A percentile compares a stretch with the other conserved stretches of the same genome.
Evolutionary conservation across 352 stramenopile genomes (phyloP).

Genomic region (Phytopythium aichiense): DNA sequence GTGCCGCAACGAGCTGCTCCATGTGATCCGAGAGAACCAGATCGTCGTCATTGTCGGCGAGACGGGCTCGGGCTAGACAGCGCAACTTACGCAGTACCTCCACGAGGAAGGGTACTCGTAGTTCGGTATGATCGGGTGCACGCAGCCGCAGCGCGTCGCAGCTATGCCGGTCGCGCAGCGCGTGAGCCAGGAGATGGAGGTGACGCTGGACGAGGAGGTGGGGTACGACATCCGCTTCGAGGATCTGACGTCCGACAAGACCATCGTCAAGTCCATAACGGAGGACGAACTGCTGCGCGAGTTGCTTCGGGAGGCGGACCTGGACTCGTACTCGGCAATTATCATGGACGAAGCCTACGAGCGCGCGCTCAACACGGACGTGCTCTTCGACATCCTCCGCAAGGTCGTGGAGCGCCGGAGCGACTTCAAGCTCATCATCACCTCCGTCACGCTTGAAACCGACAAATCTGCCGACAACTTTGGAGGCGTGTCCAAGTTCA

Average conservation of each 20-base stretch:
- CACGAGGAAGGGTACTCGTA: constrained; percentile 87
- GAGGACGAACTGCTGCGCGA: constrained; percentile 92
- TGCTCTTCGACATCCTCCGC: constrained; percentile 92
- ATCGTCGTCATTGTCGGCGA: constrained; percentile 99
- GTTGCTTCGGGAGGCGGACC: constrained; percentile 85
- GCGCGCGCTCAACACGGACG: constrained; percentile 92
- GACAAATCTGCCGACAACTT: constrained; percentile 98
- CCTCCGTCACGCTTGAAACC: constrained; percentile 96
- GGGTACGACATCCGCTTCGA: constrained; percentile 95
- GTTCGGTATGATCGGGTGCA: too few relatives aligned
- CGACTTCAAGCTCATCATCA: constrained; percentile 91
- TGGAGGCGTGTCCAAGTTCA: constrained; percentile 96
- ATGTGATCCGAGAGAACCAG: constrained; percentile 94
- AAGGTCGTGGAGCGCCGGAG: constrained; percentile 86
- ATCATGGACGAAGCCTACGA: constrained; percentile 96
- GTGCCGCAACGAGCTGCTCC: too few relatives aligned
- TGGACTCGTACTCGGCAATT: constrained; percentile 86
- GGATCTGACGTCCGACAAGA: constrained; percentile 93
- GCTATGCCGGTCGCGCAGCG: constrained; percentile 16
- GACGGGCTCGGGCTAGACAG: constrained; percentile 97
- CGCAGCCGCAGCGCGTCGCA: too few relatives aligned
- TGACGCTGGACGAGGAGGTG: constrained; percentile 55
- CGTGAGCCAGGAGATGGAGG: constrained; percentile 17
- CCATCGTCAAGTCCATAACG: constrained; percentile 97
- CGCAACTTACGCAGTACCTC: constrained; percentile 97